Evolutionary conservation across 495 filamentous ascomycete genomes (phyloP).

Genomic region (Xylaria curta): DNA sequence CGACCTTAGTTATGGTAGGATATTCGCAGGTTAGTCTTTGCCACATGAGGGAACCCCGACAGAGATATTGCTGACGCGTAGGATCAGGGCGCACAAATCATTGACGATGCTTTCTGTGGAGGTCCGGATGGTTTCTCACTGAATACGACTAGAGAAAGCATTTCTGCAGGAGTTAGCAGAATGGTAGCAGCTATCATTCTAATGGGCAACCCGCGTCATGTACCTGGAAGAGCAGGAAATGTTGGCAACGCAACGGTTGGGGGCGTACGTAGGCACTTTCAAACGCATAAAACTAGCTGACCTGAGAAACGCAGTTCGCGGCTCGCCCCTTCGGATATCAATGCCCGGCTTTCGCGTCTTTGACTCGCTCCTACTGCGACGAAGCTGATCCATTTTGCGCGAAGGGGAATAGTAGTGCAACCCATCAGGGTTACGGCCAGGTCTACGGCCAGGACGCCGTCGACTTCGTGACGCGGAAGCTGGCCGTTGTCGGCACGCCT

Average conservation of each 20-base stretch:
- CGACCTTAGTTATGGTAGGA: conserved; percentile 61
- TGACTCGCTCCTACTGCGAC: conserved; percentile 66
- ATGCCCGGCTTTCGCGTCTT: conserved; percentile 56
- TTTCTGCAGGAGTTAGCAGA: conserved; percentile 50
- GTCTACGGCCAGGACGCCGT: conserved; percentile 62
- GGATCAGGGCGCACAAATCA: conserved; percentile 62
- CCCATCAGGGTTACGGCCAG: conserved; percentile 63
- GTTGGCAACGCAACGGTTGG: conserved; percentile 61
- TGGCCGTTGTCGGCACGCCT: conserved; percentile 28
- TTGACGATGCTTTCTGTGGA: conserved; percentile 66
- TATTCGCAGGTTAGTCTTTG: conserved; percentile 59
- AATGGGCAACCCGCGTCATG: conserved; percentile 64
- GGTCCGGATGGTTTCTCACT: conserved; percentile 60
- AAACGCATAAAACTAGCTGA: background rate
- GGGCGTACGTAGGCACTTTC: conserved; percentile 54
- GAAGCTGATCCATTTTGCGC: conserved; percentile 66
- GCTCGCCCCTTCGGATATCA: conserved; percentile 59
- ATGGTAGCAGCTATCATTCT: conserved; percentile 64
- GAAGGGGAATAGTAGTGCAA: conserved; percentile 58
- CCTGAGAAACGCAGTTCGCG: conserved; percentile 53
- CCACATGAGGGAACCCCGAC: background rate
- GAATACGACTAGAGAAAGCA: conserved; percentile 53
- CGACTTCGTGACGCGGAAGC: conserved; percentile 57
- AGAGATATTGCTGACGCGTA: background rate
- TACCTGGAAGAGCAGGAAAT: conserved; percentile 58